These are phyloP conservation scores for Prinsepia uniflora DNA, from an alignment of 306 rosid genomes.

Conservation along the genomic window DNA sequence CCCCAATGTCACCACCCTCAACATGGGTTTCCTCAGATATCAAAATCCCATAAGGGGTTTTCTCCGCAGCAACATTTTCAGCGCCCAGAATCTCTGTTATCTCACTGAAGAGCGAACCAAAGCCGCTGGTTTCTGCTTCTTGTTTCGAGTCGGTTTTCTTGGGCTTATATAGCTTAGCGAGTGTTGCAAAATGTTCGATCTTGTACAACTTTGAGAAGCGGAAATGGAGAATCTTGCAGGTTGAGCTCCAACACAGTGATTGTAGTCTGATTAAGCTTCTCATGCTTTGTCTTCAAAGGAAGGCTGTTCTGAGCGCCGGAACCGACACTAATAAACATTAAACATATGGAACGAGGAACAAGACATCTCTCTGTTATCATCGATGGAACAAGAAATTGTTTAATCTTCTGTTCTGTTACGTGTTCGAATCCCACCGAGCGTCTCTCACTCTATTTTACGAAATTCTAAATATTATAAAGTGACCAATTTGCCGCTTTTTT, in stretches of 20 bases:
- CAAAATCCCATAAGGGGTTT: conserved; percentile 34
- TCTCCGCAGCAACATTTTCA: conserved; percentile 26
- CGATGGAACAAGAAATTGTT: rapidly evolving
- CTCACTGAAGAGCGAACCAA: conserved; percentile 46
- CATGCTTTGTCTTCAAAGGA: conserved; percentile 19
- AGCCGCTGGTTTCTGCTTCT: conserved; percentile 17
- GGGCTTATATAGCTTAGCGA: conserved; percentile 20
- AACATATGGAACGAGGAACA: background rate
- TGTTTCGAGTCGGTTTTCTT: conserved; percentile 18
- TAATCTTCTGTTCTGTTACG: conserved; percentile 1
- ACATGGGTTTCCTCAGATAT: conserved; percentile 18
- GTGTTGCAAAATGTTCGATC: conserved; percentile 23
- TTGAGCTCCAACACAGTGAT: conserved; percentile 12
- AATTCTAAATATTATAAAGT: background rate
- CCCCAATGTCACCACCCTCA: background rate
- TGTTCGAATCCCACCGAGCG: conserved; percentile 38
- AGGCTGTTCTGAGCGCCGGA: background rate
- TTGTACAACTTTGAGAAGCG: conserved; percentile 15
- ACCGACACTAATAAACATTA: background rate
- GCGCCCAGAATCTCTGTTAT: conserved; percentile 66
- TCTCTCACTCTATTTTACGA: background rate
- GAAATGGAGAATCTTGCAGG: conserved; percentile 8
- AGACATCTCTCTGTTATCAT: rapidly evolving
- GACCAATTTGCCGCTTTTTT: background rate
- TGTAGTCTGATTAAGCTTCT: conserved; percentile 22